Evolutionary conservation across 2,329 filamentous ascomycete species (phyloP).

Genomic region (Ophiognomonia clavigignenti-juglandacearum): DNA sequence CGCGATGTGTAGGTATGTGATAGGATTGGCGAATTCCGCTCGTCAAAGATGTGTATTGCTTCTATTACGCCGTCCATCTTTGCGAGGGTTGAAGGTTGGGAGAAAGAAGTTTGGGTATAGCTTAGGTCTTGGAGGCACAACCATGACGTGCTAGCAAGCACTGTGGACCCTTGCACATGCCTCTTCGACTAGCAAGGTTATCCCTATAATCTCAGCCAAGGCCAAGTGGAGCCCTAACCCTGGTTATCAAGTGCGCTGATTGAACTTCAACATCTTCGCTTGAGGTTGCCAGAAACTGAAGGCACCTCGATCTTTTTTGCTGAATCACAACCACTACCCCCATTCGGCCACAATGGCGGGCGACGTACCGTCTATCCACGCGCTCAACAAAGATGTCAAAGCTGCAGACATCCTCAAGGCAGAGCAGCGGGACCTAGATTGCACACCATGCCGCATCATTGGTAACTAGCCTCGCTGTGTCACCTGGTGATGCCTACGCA

Average conservation of each 20-base stretch:
- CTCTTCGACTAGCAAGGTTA: background rate
- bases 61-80: conserved; percentile 82
- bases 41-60: conserved; percentile 95
- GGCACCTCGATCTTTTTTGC: too few species aligned
- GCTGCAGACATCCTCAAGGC: conserved; percentile 51
- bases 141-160: background rate
- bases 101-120: too few species aligned
- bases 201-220: background rate
- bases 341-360: conserved; percentile 32
- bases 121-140: background rate
- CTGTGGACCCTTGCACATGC: background rate
- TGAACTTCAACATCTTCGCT: background rate
- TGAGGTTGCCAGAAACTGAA: too few species aligned
- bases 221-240: background rate
- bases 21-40: conserved; percentile 82
- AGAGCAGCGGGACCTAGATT: conserved; percentile 58
- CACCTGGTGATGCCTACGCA: background rate
- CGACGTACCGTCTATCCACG: conserved; percentile 45
- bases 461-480: conserved; percentile 42
- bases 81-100: background rate
- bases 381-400: conserved; percentile 57
- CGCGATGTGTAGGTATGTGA: conserved; percentile 84
- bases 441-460: conserved; percentile 64
- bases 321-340: background rate
- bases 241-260: conserved; percentile 3